phyloP scores from a whole-genome alignment of 2,329 filamentous ascomycete species.

The Pestalotiopsis sp. region DNA sequence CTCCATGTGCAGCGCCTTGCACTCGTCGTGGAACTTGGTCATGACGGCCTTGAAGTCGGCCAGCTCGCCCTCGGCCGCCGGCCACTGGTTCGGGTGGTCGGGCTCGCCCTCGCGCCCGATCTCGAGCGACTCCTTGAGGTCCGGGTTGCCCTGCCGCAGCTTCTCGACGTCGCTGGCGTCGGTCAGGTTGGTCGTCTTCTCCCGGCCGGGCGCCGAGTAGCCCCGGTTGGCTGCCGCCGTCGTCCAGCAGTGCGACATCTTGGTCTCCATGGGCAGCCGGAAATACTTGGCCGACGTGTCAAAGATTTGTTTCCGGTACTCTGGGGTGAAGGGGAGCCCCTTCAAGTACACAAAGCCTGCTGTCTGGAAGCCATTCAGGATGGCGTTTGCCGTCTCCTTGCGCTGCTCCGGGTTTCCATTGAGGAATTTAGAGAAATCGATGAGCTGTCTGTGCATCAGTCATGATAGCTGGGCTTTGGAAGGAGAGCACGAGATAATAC shows the following conservation, averaged over 20 bases:
- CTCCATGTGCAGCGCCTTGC: conserved; percentile 73
- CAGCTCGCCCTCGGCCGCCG: conserved; percentile 51
- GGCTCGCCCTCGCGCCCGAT: conserved; percentile 63
- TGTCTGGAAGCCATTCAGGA: conserved; percentile 79
- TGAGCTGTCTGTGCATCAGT: conserved; percentile 55
- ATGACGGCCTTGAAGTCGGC: conserved; percentile 71
- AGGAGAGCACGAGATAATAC: conserved; percentile 32
- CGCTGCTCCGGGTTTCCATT: conserved; percentile 63
- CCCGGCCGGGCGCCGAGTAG: conserved; percentile 69
- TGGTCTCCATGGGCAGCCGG: conserved; percentile 60
- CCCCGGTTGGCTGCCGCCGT: conserved; percentile 74
- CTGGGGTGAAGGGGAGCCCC: conserved; percentile 71
- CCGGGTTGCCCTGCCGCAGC: conserved; percentile 60
- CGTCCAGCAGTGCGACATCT: conserved; percentile 71
- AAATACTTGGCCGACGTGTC: conserved; percentile 73
- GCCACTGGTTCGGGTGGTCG: conserved; percentile 79
- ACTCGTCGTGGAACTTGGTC: conserved; percentile 73
- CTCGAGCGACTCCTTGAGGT: conserved; percentile 68
- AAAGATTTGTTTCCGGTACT: conserved; percentile 65
- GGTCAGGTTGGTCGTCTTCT: conserved; percentile 66
- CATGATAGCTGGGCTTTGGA: not conserved
- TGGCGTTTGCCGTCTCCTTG: conserved; percentile 66
- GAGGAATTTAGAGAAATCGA: conserved; percentile 78
- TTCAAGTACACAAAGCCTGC: conserved; percentile 90
- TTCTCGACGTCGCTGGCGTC: conserved; percentile 60